A percentile compares a stretch with the other conserved stretches of the same genome.
Evolutionary conservation across 495 filamentous ascomycete species (phyloP).

Genomic region (Neurospora sp.): DNA sequence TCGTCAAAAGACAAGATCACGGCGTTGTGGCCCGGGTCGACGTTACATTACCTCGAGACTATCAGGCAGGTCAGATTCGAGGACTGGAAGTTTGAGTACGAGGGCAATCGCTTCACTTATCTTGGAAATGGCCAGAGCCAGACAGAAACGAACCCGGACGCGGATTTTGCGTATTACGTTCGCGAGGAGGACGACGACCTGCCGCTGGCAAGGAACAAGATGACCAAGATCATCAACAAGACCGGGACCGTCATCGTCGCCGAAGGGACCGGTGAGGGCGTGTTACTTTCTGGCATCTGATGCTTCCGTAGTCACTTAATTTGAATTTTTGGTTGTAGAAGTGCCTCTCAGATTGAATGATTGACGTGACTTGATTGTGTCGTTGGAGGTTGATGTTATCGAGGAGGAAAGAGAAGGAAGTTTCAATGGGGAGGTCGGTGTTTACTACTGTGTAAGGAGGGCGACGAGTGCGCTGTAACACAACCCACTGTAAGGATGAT

Average conservation of each 20-base stretch:
- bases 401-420: background rate
- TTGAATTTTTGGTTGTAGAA: background rate
- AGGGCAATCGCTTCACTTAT: background rate
- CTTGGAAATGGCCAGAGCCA: background rate
- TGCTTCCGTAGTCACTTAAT: background rate
- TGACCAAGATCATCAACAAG: background rate
- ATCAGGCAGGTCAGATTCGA: background rate
- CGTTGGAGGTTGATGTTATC: background rate
- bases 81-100: background rate
- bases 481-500: background rate
- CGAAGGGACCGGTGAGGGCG: background rate
- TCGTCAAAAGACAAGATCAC: conserved; percentile 33
- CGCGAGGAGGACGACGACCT: background rate
- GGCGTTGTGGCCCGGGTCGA: conserved; percentile 19
- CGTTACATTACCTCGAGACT: background rate
- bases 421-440: background rate
- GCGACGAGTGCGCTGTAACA: background rate
- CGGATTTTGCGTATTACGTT: background rate
- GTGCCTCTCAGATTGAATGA: background rate
- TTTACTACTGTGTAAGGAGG: background rate
- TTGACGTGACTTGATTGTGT: background rate
- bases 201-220: background rate
- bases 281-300: background rate
- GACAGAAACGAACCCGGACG: background rate
- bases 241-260: background rate